Percentiles rank a stretch among this genome's conserved stretches.
phyloP scores from a whole-genome alignment of 306 rosid genomes.

The Vigna angularis region DNA sequence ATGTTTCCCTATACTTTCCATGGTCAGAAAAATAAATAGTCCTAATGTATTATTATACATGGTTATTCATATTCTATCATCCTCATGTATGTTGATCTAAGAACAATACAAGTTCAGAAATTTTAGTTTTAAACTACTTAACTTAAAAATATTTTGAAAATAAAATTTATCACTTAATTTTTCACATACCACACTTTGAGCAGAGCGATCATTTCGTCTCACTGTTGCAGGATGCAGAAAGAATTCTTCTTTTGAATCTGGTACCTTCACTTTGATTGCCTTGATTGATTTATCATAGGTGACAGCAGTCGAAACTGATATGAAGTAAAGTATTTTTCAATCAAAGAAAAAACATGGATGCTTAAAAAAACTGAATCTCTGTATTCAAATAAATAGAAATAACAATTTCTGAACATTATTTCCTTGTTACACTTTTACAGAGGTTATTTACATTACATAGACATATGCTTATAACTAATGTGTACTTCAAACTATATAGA shows the following conservation, averaged over 20 bases:
- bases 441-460: neutral
- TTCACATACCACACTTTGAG: conserved; percentile 91
- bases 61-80: conserved; percentile 3
- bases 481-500: too few relatives aligned
- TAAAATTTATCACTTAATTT: conserved; percentile 26
- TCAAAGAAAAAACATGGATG: conserved; percentile 30
- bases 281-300: conserved; percentile 82
- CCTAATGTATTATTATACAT: neutral
- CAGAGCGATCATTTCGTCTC: conserved; percentile 96
- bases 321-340: conserved; percentile 33
- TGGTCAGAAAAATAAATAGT: conserved; percentile 8
- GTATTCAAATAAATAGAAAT: neutral
- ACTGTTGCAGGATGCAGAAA: conserved; percentile 97
- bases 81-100: neutral
- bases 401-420: neutral
- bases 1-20: conserved; percentile 20
- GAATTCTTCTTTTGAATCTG: conserved; percentile 89
- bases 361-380: conserved; percentile 25
- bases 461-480: too few relatives aligned
- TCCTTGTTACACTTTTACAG: neutral
- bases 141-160: neutral
- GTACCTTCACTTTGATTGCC: conserved; percentile 94
- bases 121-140: neutral
- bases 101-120: conserved; percentile 9
- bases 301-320: conserved; percentile 91